Evolutionary conservation across 495 filamentous ascomycete genomes (phyloP).

Genomic region (Talaromyces proteolyticus): DNA sequence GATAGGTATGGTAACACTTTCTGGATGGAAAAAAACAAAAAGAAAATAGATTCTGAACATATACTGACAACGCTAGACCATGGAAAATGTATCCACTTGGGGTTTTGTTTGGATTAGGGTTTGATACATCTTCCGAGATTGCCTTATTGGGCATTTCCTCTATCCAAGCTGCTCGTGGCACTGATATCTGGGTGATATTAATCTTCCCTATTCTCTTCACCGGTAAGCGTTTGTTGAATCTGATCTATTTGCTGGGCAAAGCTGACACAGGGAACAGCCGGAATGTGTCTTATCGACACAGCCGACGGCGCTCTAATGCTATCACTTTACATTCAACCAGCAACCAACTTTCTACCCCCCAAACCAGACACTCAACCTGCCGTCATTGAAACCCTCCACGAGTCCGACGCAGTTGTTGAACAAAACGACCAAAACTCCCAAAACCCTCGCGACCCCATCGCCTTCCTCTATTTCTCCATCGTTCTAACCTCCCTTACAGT

Average conservation of each 20-base stretch:
- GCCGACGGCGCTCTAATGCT: constrained; percentile 94
- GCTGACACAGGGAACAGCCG: constrained; percentile 38
- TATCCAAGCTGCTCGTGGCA: constrained; percentile 78
- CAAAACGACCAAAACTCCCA: background rate
- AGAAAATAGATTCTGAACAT: too few species aligned
- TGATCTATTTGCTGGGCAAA: background rate
- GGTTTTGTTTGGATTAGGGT: constrained; percentile 86
- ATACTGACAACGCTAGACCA: constrained; percentile 37
- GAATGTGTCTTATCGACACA: constrained; percentile 89
- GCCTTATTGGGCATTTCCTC: constrained; percentile 86
- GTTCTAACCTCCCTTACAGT: constrained; percentile 83
- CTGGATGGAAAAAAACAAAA: background rate
- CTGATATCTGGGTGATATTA: constrained; percentile 88
- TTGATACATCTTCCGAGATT: constrained; percentile 94
- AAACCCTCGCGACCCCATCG: constrained; percentile 64
- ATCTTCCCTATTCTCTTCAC: constrained; percentile 92
- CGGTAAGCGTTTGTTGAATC: constrained; percentile 33
- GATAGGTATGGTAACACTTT: constrained; percentile 45
- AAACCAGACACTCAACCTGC: constrained; percentile 15
- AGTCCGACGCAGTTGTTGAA: constrained; percentile 4
- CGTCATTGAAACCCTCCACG: constrained; percentile 9
- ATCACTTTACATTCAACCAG: constrained; percentile 72
- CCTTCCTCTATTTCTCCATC: constrained; percentile 91
- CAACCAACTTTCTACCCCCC: constrained; percentile 36
- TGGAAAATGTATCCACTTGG: constrained; percentile 98